Base-by-base conservation (phyloP, 495 filamentous ascomycete species). In the Cercophora samala region DNA sequence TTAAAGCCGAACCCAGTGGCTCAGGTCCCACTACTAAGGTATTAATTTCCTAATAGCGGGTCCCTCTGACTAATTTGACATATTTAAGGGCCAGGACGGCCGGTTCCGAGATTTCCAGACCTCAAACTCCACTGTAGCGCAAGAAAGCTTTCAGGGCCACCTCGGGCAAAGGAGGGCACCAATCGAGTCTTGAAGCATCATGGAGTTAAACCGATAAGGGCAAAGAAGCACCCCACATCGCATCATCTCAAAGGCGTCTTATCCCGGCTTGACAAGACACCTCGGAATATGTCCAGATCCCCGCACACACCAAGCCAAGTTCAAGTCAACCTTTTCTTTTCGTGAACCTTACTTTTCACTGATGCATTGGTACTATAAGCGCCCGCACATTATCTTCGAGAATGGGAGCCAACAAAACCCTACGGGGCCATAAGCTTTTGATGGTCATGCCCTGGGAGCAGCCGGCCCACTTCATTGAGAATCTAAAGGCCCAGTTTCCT, bases 401-500 rank as follows among this genome's bases (percentile, higher is more conserved):
- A 13, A 68, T 63, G 58, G 26, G 65, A n/a, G 5, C 66, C 11
- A 83, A 81, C 74, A 74, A 69, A 60, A 78, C 79, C 15, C 72
- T 83, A 42, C 71, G 72, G 56, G 77, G 78, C 64, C 80, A 83
- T 70, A 83, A 78, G 62, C 74, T 83, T 54, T 70, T 84, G 24
- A 69, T 85, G 66, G 60, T 86, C 21, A 72, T 85, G 3, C 82
- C 85, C 5, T 79, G 77, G 60, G 72, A 75, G 1, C 67, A 79
- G 18, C 79, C 84, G 8, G 69, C 64, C 0, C 67, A 69, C 19
- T 76, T 83, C 62, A 54, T 84, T 37, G 75, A 82, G 18, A 60
- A 68, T 2, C 77, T 90, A 52, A 72, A 75, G 51, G 71, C 74
- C 53, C 78, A 83, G 32, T 86, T 84, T 68, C 82, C 87, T 4